Conservation (phyloP, 83 land plant species). For the Picea engelmannii region DNA sequence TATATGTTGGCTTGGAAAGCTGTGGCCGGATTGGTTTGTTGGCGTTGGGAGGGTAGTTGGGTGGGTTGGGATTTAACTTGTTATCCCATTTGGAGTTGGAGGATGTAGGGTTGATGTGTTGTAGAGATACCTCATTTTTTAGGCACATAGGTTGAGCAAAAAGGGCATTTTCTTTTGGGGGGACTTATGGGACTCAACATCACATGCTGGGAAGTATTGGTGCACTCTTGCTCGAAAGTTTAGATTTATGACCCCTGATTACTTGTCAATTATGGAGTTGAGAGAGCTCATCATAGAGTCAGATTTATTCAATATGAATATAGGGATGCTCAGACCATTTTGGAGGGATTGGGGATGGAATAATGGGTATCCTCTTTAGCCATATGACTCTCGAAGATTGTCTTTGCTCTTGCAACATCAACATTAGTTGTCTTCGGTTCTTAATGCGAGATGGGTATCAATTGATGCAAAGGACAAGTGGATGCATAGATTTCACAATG, state of each 20-base stretch:
- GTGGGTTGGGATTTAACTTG: background rate
- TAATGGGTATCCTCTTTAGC: background rate
- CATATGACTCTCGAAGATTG: background rate
- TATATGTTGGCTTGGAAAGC: background rate
- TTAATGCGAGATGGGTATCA: background rate
- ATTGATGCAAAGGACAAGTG: background rate
- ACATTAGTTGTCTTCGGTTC: background rate
- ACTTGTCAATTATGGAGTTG: background rate
- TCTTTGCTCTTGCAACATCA: background rate
- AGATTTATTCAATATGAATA: background rate
- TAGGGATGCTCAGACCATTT: background rate
- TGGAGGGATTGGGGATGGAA: background rate
- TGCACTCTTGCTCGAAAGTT: background rate
- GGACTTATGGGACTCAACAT: background rate
- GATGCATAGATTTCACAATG: background rate
- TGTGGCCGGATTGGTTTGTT: background rate
- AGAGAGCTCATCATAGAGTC: background rate
- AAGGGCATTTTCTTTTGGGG: background rate
- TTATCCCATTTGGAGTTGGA: background rate
- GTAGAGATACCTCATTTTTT: background rate
- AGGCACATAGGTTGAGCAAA: background rate
- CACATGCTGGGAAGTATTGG: background rate
- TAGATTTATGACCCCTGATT: background rate
- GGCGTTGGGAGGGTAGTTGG: background rate
- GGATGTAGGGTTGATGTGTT: background rate